Percentiles rank a stretch among this genome's conserved stretches.
Conservation (phyloP, 2,329 filamentous ascomycete species). For the Nemania bipapillata region DNA sequence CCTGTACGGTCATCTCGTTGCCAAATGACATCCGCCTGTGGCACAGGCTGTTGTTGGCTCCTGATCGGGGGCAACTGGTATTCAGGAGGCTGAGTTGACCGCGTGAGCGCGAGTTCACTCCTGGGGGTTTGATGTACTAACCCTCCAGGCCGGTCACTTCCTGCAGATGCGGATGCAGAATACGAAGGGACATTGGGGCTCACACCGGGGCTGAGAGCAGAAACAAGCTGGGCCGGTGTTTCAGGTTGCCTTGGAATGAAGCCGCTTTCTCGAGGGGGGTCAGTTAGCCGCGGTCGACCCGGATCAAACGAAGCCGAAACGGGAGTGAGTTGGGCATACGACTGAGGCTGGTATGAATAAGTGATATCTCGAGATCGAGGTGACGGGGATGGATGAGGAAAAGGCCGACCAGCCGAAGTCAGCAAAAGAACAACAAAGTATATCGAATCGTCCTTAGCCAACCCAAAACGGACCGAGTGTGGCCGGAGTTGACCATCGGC, state of each 20-base stretch:
- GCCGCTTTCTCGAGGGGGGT: constrained; percentile 49
- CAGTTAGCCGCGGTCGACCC: constrained; percentile 55
- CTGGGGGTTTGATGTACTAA: constrained; percentile 64
- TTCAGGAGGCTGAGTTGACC: constrained; percentile 50
- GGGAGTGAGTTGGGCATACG: constrained; percentile 59
- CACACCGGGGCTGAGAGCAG: constrained; percentile 51
- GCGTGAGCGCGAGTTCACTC: constrained; percentile 59
- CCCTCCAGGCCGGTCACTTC: constrained; percentile 62
- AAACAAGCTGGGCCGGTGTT: constrained; percentile 51
- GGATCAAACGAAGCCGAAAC: constrained; percentile 62
- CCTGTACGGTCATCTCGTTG: constrained; percentile 62
- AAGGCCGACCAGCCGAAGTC: constrained; percentile 52
- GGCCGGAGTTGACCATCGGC: constrained; percentile 63
- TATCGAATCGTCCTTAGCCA: constrained; percentile 70
- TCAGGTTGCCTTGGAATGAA: constrained; percentile 49
- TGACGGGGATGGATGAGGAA: constrained; percentile 59
- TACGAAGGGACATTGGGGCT: constrained; percentile 60
- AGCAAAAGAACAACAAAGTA: constrained; percentile 69
- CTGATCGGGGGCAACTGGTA: constrained; percentile 57
- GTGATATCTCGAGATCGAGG: constrained; percentile 58
- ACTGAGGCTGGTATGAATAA: constrained; percentile 56
- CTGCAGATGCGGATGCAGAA: constrained; percentile 57
- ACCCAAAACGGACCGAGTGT: constrained; percentile 64
- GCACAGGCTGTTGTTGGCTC: constrained; percentile 48
- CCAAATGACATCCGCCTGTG: constrained; percentile 49